A percentile compares a stretch with the other conserved stretches of the same genome.
Evolutionary conservation across 2,329 filamentous ascomycete genomes (phyloP).

Genomic region (Gaeumannomyces tritici): DNA sequence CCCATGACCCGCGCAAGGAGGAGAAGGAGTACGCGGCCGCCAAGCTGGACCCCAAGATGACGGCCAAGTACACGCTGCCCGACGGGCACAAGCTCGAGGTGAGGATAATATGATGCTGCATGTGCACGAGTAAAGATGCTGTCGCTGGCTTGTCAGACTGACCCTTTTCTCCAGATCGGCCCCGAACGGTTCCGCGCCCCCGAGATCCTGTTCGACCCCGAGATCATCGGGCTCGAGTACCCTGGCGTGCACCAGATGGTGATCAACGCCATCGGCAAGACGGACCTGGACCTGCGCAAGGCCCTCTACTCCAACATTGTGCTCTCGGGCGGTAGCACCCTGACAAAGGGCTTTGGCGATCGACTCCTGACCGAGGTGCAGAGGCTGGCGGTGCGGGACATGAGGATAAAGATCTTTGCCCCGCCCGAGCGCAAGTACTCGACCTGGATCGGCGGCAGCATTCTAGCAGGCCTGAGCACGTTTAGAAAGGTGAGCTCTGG

Average conservation of each 20-base stretch:
- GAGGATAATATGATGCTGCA: too few relatives aligned
- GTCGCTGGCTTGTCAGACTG: too few relatives aligned
- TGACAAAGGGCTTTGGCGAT: constrained; percentile 96
- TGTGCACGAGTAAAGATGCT: too few relatives aligned
- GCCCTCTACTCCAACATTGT: constrained; percentile 94
- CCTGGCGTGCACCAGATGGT: constrained; percentile 96
- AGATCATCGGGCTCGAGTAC: constrained; percentile 94
- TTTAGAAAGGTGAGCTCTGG: constrained; percentile 75
- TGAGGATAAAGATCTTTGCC: constrained; percentile 98
- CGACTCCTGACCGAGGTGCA: constrained; percentile 87
- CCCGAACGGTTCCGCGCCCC: constrained; percentile 91
- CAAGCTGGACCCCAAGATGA: constrained; percentile 98
- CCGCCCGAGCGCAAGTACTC: constrained; percentile 97
- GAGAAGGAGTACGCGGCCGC: constrained; percentile 99
- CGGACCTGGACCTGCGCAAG: constrained; percentile 92
- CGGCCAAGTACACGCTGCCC: constrained; percentile 99
- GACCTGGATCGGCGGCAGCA: constrained; percentile 98
- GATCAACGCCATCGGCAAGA: constrained; percentile 88
- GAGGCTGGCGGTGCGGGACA: constrained; percentile 90
- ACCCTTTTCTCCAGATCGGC: constrained; percentile 69
- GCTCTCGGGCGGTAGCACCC: constrained; percentile 86
- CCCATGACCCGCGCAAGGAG: constrained; percentile 80
- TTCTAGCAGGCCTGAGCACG: constrained; percentile 90
- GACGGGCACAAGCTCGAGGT: constrained; percentile 46
- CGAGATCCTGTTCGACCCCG: constrained; percentile 95